Conservation (phyloP, 305 asterid species). For the Andrographis paniculata region DNA sequence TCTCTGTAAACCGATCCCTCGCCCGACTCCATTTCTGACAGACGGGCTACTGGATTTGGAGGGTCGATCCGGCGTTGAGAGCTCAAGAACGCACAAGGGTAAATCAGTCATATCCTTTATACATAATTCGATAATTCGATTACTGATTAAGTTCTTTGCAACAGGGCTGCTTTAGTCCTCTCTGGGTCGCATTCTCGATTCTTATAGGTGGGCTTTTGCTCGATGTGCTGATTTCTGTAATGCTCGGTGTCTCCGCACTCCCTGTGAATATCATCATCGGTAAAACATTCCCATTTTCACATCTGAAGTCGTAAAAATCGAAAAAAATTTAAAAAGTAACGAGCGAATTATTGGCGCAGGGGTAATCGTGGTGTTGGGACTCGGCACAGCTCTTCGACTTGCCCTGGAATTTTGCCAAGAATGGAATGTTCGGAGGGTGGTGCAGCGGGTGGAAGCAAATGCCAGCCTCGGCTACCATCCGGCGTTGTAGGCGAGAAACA, state of each 20-base stretch:
- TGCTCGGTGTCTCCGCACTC: slow-evolving; percentile 74
- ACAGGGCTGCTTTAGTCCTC: slow-evolving; percentile 65
- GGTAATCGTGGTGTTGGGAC: slow-evolving; percentile 70
- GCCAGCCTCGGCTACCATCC: slow-evolving; percentile 51
- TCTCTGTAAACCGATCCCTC: too few species aligned
- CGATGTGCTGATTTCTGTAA: slow-evolving; percentile 64
- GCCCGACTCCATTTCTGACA: slow-evolving; percentile 20
- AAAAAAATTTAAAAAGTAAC: too few species aligned
- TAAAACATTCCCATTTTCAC: too few species aligned
- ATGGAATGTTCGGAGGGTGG: slow-evolving; percentile 58
- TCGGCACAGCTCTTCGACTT: slow-evolving; percentile 69
- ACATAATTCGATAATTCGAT: slow-evolving; percentile 2
- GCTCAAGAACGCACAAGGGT: slow-evolving; percentile 50
- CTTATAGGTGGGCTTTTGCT: slow-evolving; percentile 64
- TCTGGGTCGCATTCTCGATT: slow-evolving; percentile 75
- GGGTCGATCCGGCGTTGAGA: slow-evolving; percentile 50
- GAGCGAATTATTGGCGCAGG: slow-evolving; percentile 27
- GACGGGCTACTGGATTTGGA: slow-evolving; percentile 70
- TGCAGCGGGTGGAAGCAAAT: slow-evolving; percentile 65
- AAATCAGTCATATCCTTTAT: slow-evolving; percentile 11
- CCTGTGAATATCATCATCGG: slow-evolving; percentile 76
- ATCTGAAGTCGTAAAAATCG: too few species aligned
- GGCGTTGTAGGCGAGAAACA: slow-evolving; percentile 29
- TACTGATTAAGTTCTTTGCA: slow-evolving; percentile 15
- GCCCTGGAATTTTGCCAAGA: slow-evolving; percentile 70